Evolutionary conservation across 2,329 filamentous ascomycete species (phyloP).

Genomic region (Camptophora hylomeconis): DNA sequence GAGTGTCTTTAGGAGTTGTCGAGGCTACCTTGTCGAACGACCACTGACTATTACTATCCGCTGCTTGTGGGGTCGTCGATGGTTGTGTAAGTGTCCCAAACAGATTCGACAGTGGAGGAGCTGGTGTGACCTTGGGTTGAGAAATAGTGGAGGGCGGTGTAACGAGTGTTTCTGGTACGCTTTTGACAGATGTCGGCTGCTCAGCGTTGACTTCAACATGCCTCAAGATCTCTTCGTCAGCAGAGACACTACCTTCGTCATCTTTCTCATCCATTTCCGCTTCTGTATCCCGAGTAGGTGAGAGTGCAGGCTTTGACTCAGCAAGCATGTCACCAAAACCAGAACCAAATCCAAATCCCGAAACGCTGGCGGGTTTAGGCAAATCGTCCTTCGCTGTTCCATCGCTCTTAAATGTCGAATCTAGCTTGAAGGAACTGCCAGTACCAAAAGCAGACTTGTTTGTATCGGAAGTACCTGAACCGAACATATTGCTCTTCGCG

Average conservation of each 20-base stretch:
- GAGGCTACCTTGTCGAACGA: slow-evolving; percentile 11
- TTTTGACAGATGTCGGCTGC: not conserved
- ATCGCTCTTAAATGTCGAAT: slow-evolving; percentile 33
- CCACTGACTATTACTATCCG: slow-evolving; percentile 17
- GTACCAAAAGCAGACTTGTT: slow-evolving; percentile 7
- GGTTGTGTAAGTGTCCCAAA: slow-evolving; percentile 21
- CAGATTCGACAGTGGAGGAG: slow-evolving; percentile 22
- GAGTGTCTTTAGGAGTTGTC: slow-evolving; percentile 16
- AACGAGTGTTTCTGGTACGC: slow-evolving; percentile 7
- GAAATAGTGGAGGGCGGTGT: slow-evolving; percentile 16
- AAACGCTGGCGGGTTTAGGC: slow-evolving; percentile 22
- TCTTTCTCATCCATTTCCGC: slow-evolving; percentile 17
- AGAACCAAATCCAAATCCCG: slow-evolving; percentile 25
- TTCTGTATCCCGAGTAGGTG: slow-evolving; percentile 17
- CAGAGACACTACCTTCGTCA: slow-evolving; percentile 7
- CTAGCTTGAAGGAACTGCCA: slow-evolving; percentile 26
- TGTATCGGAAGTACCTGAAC: not conserved
- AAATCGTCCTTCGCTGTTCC: slow-evolving; percentile 26
- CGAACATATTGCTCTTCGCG: not conserved
- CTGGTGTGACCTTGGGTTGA: slow-evolving; percentile 17
- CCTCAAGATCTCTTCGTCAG: slow-evolving; percentile 8
- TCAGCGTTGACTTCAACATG: slow-evolving; percentile 6
- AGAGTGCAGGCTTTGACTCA: slow-evolving; percentile 11
- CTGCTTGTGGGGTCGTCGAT: slow-evolving; percentile 15
- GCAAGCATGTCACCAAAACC: slow-evolving; percentile 28